Evolutionary conservation across 192 early-diverging fungal genomes (phyloP).

Genomic region (Linnemannia elongata): DNA sequence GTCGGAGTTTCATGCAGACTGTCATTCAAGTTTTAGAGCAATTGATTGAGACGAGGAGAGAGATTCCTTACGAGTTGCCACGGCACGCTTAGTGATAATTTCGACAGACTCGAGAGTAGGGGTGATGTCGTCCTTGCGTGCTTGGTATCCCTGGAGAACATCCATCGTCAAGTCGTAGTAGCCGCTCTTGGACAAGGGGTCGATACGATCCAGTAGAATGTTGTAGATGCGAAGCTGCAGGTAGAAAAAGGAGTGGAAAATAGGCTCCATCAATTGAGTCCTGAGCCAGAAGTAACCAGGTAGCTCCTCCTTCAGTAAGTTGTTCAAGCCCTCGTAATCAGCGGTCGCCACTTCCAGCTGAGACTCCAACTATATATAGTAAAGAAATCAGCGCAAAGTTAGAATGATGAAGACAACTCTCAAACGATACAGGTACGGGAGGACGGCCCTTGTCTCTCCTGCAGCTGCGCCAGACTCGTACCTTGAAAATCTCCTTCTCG

Average conservation of each 20-base stretch:
- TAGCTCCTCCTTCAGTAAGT: slow-evolving; percentile 84
- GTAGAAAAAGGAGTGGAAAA: slow-evolving; percentile 86
- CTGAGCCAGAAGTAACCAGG: slow-evolving; percentile 83
- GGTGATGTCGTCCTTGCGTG: slow-evolving; percentile 49
- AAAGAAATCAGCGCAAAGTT: neutral
- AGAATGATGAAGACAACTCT: neutral
- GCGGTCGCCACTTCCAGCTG: slow-evolving; percentile 84
- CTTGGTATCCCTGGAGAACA: slow-evolving; percentile 57
- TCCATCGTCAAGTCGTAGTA: slow-evolving; percentile 70
- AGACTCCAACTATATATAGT: slow-evolving; percentile 64
- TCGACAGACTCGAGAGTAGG: slow-evolving; percentile 50
- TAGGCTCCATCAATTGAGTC: slow-evolving; percentile 87
- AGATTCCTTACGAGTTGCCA: slow-evolving; percentile 18
- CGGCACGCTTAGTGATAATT: slow-evolving; percentile 41
- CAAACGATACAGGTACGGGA: neutral
- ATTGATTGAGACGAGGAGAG: neutral
- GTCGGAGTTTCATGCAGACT: neutral
- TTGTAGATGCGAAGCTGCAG: slow-evolving; percentile 85
- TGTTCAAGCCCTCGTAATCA: slow-evolving; percentile 90
- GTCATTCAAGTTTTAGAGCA: neutral
- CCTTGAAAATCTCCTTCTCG: slow-evolving; percentile 77
- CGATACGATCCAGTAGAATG: slow-evolving; percentile 71
- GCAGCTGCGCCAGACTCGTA: neutral
- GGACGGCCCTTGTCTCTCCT: neutral
- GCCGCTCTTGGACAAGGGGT: slow-evolving; percentile 69